Evolutionary conservation across 768 basidiomycete species (phyloP).

Genomic region (Lactifluus echinatus): DNA sequence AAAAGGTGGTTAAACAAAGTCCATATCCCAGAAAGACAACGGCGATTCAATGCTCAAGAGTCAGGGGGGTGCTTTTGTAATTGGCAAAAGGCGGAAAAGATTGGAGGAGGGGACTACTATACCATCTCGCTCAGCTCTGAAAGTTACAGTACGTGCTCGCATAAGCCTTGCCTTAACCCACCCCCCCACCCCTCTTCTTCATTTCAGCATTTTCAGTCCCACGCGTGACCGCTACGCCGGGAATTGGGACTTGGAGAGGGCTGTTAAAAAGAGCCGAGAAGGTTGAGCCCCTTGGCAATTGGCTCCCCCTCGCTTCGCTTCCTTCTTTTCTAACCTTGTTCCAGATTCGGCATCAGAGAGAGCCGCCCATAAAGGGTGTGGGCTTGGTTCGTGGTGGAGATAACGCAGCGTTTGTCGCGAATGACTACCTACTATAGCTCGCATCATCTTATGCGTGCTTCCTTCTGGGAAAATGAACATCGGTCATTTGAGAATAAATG

Average conservation of each 20-base stretch:
- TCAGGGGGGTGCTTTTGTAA: background rate
- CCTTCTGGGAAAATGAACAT: background rate
- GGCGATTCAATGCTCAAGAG: background rate
- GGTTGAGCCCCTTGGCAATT: background rate
- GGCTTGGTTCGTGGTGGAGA: conserved; percentile 3
- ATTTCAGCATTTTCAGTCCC: too few species aligned
- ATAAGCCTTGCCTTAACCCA: too few species aligned
- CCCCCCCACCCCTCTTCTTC: too few species aligned
- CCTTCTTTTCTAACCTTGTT: conserved; percentile 5
- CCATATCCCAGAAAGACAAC: conserved; percentile 5
- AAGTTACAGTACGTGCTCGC: too few species aligned
- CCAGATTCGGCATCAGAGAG: conserved; percentile 3
- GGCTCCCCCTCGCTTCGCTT: background rate
- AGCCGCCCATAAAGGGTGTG: background rate
- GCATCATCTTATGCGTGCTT: too few species aligned
- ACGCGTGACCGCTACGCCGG: conserved; percentile 6
- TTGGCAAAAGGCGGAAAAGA: background rate
- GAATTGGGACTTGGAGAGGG: background rate
- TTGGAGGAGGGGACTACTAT: too few species aligned
- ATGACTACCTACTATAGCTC: too few species aligned
- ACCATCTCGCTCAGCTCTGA: too few species aligned
- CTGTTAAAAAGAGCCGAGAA: background rate
- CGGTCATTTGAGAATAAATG: background rate
- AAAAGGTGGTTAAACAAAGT: too few species aligned
- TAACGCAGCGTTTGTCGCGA: background rate